Evolutionary conservation across 805 yeast species (phyloP).

Genomic region (Zygoascus tannicola): DNA sequence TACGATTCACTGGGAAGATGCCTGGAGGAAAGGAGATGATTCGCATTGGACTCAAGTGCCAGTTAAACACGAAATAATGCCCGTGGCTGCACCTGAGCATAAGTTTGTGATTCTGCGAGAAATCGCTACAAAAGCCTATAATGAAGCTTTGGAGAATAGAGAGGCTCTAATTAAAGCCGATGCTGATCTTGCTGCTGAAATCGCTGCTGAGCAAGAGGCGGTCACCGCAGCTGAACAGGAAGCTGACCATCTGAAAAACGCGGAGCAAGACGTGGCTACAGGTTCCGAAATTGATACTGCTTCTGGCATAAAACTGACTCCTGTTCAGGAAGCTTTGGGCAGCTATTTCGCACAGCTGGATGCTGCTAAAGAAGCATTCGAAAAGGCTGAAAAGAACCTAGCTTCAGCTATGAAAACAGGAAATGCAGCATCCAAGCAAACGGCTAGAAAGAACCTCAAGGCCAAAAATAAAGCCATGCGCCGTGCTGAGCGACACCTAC

Average conservation of each 20-base stretch:
- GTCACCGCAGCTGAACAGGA: background rate
- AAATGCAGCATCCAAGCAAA: background rate
- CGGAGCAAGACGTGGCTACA: too few species aligned
- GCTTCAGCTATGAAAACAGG: background rate
- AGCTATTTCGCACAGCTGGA: background rate
- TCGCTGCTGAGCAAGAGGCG: background rate
- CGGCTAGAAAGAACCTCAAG: background rate
- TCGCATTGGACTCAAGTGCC: conserved; percentile 48
- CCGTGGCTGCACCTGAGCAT: conserved; percentile 18
- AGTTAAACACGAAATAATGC: conserved; percentile 16
- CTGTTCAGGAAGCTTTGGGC: background rate
- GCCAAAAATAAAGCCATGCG: conserved; percentile 2
- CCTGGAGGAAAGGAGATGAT: conserved; percentile 80
- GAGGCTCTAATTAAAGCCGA: background rate
- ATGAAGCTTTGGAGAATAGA: background rate
- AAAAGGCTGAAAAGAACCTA: background rate
- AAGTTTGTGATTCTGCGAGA: conserved; percentile 16
- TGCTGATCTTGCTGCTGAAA: conserved; percentile 1
- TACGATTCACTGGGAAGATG: conserved; percentile 69
- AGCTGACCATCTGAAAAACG: background rate
- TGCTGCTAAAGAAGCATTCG: background rate
- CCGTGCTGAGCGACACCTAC: conserved; percentile 2
- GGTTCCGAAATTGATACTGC: background rate
- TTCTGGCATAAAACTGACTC: background rate
- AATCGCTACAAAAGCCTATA: conserved; percentile 9